phyloP scores from a whole-genome alignment of 2,329 filamentous ascomycete species.

The Phaeosphaeria sp. region DNA sequence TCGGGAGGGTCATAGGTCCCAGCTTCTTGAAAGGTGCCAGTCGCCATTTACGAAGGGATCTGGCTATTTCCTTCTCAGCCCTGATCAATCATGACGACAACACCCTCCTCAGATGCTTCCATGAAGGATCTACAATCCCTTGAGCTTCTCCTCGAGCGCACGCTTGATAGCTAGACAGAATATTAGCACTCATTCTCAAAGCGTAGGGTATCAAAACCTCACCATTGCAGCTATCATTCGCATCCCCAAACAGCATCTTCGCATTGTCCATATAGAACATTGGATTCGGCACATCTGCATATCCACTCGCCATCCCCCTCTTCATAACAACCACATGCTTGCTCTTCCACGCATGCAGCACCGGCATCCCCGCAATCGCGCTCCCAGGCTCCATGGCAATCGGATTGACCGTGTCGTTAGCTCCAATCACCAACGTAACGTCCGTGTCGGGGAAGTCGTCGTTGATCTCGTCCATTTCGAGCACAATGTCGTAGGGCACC shows the following conservation, averaged over 20 bases:
- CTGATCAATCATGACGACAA: too few relatives aligned
- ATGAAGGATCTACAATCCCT: conserved; percentile 26
- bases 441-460: conserved; percentile 88
- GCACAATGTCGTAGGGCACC: conserved; percentile 88
- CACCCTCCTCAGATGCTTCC: background rate
- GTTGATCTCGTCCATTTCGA: conserved; percentile 97
- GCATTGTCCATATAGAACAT: conserved; percentile 93
- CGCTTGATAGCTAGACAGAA: conserved; percentile 41
- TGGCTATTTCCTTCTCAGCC: too few relatives aligned
- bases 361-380: conserved; percentile 90
- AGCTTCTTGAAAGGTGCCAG: too few relatives aligned
- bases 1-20: too few relatives aligned
- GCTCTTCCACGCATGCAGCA: conserved; percentile 91
- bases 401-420: conserved; percentile 92
- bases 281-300: conserved; percentile 89
- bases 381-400: conserved; percentile 84
- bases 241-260: conserved; percentile 92
- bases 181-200: conserved; percentile 17
- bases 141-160: conserved; percentile 44
- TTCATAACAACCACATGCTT: conserved; percentile 96
- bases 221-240: conserved; percentile 80
- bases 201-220: conserved; percentile 10
- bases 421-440: conserved; percentile 85
- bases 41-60: too few relatives aligned
- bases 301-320: conserved; percentile 85